Evolutionary conservation across 1,284 basidiomycete genomes (phyloP).

Genomic region (Cerrena zonata): DNA sequence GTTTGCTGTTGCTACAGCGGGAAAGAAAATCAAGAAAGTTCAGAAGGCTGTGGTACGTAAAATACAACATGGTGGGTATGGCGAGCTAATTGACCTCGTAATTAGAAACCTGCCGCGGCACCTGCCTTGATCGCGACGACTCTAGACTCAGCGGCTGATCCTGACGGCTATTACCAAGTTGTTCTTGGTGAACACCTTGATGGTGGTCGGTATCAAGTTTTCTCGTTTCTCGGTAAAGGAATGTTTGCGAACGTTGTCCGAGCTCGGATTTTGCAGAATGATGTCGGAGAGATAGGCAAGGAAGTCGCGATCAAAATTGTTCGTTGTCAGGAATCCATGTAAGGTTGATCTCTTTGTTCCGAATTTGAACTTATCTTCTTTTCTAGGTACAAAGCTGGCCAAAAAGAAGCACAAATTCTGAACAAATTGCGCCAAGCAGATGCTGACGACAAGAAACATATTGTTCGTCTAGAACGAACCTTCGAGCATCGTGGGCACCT

Average conservation of each 20-base stretch:
- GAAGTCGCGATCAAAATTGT: conserved; percentile 99
- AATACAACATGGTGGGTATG: no score
- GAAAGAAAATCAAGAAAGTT: conserved; percentile 57
- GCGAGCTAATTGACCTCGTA: no score
- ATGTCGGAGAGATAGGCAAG: conserved; percentile 55
- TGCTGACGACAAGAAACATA: conserved; percentile 93
- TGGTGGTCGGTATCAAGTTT: conserved; percentile 89
- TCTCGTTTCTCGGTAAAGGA: conserved; percentile 89
- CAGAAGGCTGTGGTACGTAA: conserved; percentile 49
- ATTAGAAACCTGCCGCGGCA: conserved; percentile 47
- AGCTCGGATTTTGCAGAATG: conserved; percentile 76
- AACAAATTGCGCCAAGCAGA: conserved; percentile 83
- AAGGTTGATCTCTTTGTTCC: conserved; percentile 27
- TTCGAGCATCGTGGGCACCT: conserved; percentile 97
- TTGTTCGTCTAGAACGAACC: conserved; percentile 84
- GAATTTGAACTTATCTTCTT: conserved; percentile 5
- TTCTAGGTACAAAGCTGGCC: conserved; percentile 84
- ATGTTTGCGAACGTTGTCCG: conserved; percentile 98
- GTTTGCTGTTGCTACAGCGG: conserved; percentile 69
- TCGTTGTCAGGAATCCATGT: conserved; percentile 95
- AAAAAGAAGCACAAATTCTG: conserved; percentile 88
- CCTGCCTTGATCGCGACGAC: conserved; percentile 67
- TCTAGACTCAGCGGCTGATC: conserved; percentile 72
- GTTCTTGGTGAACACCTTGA: conserved; percentile 95
- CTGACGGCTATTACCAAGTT: conserved; percentile 93